These are phyloP conservation scores for Thamnidium elegans DNA, from an alignment of 192 early-diverging fungal genomes.

Conservation along the genomic window DNA sequence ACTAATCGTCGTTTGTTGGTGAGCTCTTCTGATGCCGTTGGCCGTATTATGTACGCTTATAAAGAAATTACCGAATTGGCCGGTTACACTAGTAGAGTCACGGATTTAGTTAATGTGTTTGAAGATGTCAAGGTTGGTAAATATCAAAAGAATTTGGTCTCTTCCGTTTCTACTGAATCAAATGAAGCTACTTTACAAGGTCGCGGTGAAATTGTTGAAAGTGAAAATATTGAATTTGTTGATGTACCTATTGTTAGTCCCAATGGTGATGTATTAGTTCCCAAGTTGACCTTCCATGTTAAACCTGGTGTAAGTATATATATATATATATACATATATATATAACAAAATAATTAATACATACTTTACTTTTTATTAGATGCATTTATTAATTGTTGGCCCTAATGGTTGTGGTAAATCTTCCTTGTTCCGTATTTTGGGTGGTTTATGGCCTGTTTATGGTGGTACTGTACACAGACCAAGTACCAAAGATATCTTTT, in stretches of 20 bases:
- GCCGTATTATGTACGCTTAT: slow-evolving; percentile 90
- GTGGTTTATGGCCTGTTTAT: slow-evolving; percentile 95
- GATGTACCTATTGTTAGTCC: slow-evolving; percentile 94
- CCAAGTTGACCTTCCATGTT: slow-evolving; percentile 82
- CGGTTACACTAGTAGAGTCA: slow-evolving; percentile 90
- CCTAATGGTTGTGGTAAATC: slow-evolving; percentile 96
- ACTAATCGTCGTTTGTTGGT: slow-evolving; percentile 75
- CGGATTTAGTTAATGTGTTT: slow-evolving; percentile 81
- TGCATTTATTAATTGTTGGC: slow-evolving; percentile 87
- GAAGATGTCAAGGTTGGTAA: slow-evolving; percentile 81
- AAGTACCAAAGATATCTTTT: slow-evolving; percentile 86
- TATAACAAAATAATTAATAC: slow-evolving; percentile 20
- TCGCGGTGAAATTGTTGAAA: slow-evolving; percentile 66
- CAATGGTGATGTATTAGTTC: slow-evolving; percentile 90
- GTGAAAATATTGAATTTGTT: slow-evolving; percentile 82
- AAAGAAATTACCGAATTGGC: slow-evolving; percentile 94
- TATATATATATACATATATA: neutral
- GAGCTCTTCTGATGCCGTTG: slow-evolving; percentile 76
- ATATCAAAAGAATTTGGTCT: slow-evolving; percentile 72
- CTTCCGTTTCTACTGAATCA: slow-evolving; percentile 49
- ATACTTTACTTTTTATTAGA: slow-evolving; percentile 3
- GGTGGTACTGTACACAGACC: slow-evolving; percentile 76
- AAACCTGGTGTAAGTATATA: slow-evolving; percentile 65
- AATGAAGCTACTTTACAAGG: slow-evolving; percentile 57
- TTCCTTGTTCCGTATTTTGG: slow-evolving; percentile 93